phyloP scores from a whole-genome alignment of 2,329 filamentous ascomycete species.

The Zymoseptoria tritici region DNA sequence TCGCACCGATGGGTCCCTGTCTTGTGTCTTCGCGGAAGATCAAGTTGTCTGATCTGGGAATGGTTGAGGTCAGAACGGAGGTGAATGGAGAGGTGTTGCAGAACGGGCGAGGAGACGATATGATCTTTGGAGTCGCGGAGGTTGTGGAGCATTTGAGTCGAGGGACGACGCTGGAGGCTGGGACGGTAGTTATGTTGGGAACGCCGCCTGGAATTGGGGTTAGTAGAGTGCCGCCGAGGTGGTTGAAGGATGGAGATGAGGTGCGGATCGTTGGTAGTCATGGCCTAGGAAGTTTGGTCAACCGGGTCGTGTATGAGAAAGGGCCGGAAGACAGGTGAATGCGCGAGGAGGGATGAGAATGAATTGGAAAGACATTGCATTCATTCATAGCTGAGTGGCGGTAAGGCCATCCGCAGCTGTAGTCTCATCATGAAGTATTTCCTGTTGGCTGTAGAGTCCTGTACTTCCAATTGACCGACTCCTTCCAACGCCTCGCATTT shows the following conservation, averaged over 20 bases:
- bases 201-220: conserved; percentile 30
- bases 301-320: conserved; percentile 6
- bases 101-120: not conserved
- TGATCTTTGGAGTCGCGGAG: conserved; percentile 4
- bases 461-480: not conserved
- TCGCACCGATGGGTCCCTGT: conserved; percentile 4
- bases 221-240: conserved; percentile 25
- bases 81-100: conserved; percentile 4
- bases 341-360: not conserved
- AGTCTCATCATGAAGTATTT: not conserved
- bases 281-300: conserved; percentile 10
- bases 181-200: conserved; percentile 40
- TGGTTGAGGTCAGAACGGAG: conserved; percentile 1
- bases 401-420: not conserved
- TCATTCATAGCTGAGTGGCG: not conserved
- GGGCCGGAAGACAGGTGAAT: not conserved
- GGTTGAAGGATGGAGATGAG: conserved; percentile 9
- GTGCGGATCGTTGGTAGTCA: conserved; percentile 8
- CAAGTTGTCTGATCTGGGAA: not conserved
- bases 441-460: not conserved
- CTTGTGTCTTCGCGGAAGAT: conserved; percentile 1
- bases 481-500: not conserved
- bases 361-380: not conserved
- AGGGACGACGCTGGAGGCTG: conserved; percentile 1
- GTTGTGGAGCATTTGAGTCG: conserved; percentile 4